Base-by-base conservation (phyloP, 2,329 filamentous ascomycete genomes). In the Colletotrichum gloeosporioides region DNA sequence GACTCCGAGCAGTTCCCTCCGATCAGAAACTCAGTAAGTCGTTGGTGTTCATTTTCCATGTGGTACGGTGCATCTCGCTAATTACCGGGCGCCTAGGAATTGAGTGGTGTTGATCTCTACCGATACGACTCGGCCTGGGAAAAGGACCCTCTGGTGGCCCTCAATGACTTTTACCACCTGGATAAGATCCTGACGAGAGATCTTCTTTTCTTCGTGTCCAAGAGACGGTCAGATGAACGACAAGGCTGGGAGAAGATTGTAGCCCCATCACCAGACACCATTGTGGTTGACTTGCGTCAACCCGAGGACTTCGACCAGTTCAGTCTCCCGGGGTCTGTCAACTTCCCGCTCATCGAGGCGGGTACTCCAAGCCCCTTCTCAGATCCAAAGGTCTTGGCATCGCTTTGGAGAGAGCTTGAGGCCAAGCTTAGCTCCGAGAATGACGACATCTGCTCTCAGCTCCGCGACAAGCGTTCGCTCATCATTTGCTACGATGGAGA, bases 101-200 rank as follows among this genome's bases (percentile, higher is more conserved):
- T 91, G 61, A 83, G 83, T 6, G 83, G 85, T 6, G 88, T 90
- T 25, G 90, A 91, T 74, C 83, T 88, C 6, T 87, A 91, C 80
- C 88, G 87, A 15, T 91, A 91, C 75, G 89, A 91, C 70, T 88
- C 90, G 78, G 85, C 85, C 39, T 91, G 90, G 90, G 89, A 91
- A 79, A 84, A 85, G 7, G 82, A 84, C 2, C 85, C 87, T 1
- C 76, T 83, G 5, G 81, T 85, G 0, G 84, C 86, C 0, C 80
- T 89, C 69, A 83, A 59, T 44, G 57, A 74, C 31, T 70, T 74
- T n/a, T 68, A 59, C 44, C 59, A 74, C 10, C 8, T 64, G 15
- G 34, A 62, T 10, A 31, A 53, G 8, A 63, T 53, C 13, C 36
- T 71, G 49, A 36, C 72, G 4, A 75, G 53, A 29, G 65, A 69